Evolutionary conservation across 805 yeast species (phyloP).

Genomic region (Kodamaea hsintzibuensis): DNA sequence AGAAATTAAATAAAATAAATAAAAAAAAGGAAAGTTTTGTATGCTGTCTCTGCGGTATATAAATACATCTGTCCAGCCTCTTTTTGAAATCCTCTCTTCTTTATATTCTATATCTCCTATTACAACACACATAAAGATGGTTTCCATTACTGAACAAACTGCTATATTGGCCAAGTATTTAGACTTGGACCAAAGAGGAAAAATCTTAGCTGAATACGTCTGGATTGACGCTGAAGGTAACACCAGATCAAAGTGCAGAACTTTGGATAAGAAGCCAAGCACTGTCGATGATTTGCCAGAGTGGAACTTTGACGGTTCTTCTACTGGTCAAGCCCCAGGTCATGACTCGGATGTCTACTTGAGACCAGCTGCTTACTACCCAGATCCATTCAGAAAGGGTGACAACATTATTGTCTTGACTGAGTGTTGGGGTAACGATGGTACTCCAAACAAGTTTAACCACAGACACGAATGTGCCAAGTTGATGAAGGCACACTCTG

Average conservation of each 20-base stretch:
- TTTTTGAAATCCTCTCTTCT: neutral
- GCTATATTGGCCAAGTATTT: conserved; percentile 80
- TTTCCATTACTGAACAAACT: conserved; percentile 62
- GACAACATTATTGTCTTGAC: conserved; percentile 93
- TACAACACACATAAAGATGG: conserved; percentile 22
- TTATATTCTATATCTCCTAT: neutral
- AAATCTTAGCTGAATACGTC: conserved; percentile 91
- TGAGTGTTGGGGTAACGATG: conserved; percentile 98
- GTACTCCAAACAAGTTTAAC: conserved; percentile 98
- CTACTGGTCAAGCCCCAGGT: conserved; percentile 98
- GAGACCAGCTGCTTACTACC: conserved; percentile 93
- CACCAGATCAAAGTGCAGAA: conserved; percentile 92
- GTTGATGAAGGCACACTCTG: conserved; percentile 88
- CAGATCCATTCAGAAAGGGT: conserved; percentile 97
- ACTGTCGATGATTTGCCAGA: conserved; percentile 89
- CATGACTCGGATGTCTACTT: conserved; percentile 92
- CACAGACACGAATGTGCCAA: conserved; percentile 97
- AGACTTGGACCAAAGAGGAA: conserved; percentile 81
- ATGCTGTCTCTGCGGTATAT: neutral
- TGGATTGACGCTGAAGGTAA: conserved; percentile 96
- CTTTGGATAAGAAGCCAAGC: conserved; percentile 66
- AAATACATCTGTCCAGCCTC: neutral
- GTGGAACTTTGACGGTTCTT: conserved; percentile 99
- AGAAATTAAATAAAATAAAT: neutral
- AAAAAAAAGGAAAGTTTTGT: neutral